Evolutionary conservation across 176 grass and related monocot species (phyloP), one percentile per base, ranked within the genome.

Genomic region (Avena eriantha): DNA sequence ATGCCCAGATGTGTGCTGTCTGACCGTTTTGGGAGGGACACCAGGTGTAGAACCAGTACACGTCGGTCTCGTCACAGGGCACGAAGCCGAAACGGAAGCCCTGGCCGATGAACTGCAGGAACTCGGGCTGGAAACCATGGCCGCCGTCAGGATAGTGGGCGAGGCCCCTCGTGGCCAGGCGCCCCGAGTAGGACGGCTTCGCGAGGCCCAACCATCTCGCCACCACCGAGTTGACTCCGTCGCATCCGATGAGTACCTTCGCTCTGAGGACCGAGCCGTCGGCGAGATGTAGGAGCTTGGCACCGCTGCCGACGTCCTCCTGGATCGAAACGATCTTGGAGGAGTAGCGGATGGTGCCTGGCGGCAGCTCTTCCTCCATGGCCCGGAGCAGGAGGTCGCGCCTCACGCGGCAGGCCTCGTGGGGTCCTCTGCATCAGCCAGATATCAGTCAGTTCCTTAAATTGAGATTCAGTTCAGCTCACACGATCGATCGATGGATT

Each of bases 21-120:
- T 54, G 26, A 39, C 77, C 31, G 78, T 54, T 54, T 54, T 54
- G 56, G 41, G 82, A 90, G 15, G 93, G 81, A 55, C 69, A 73
- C 93, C 92, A 98, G 26, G 92, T 94, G 84, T 86, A 90, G 85
- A 92, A 94, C 93, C 93, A 96, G 82, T 92, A 96, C 0, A 94
- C 67, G 16, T 54, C 51, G 49, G 74, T 80, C 9, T 79, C 90
- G 69, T 91, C 90, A 36, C 51, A 94, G 36, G 93, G 90, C 14
- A 94, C 63, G 36, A 96, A 50, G 61, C 92, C 96, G 14, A 65
- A 57, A 17, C 88, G 82, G 79, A 83, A 93, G 41, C 93, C 96
- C 1, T 83, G 47, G 7, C 91, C 91, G 33, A 87, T 87, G 82
- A 88, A 89, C 80, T 89, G 61, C 70, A 87, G 55, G 82, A 95